Base-by-base conservation (phyloP, 257 asterid species). In the Gentiana dahurica region DNA sequence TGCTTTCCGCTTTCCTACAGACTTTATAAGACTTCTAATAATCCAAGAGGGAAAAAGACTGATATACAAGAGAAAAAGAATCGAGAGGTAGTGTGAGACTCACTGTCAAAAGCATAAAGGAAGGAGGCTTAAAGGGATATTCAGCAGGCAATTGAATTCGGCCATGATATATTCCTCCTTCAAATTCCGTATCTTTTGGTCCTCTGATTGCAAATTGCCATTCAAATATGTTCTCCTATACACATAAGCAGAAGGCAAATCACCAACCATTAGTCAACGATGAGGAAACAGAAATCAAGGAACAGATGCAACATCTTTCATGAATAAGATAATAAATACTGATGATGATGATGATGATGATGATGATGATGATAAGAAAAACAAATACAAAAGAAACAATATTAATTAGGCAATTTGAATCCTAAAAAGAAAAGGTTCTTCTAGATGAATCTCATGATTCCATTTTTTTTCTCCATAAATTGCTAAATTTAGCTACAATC, bases 131-230 rank as follows among this genome's bases (percentile, higher is more conserved):
- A 58, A 79, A 81, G 54, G 97, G 97, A 72, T 85, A 85, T 46
- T 88, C 95, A 5, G 91, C 73, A 57, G 97, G 97, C 68, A 89
- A 71, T 67, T 86, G 94, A 69, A 89, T 89, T 55, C 95, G 75
- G 35, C 97, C 97, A 67, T 89, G 97, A 69, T 79, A 89, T 59
- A 89, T 77, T 33, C 97, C 95, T 65, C 95, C 94, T 69, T 89
- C 93, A 49, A 86, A 86, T 66, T 86, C 94, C 0, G 95, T 57
- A 57, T 86, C 95, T 51, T 76, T 52, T 2, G 95, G 92, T n/a
- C 95, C 94, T 73, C 83, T 81, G 55, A 86, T 80, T 32, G 95
- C 97, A 65, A 89, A 83, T 50, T 83, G 97, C 95, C 95, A 89
- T 67, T 89, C 94, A 62, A 86, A 83, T 66, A 89, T 81, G 69